Base-by-base conservation (phyloP, 1,284 basidiomycete genomes). In the Malassezia cuniculi region DNA sequence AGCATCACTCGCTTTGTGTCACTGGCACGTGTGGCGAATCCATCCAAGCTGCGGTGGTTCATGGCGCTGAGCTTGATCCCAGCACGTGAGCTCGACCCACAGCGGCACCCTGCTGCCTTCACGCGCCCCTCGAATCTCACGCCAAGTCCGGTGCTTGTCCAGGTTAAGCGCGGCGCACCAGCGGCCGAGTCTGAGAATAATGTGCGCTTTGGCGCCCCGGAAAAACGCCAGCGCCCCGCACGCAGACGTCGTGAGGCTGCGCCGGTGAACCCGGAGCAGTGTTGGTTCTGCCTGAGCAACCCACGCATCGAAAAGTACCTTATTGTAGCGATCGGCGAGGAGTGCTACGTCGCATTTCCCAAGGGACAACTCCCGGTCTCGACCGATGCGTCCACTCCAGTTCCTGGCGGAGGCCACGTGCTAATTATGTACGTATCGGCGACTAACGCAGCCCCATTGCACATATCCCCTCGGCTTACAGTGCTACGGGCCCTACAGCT, bases 271-370 rank as follows among this genome's bases (percentile, higher is more conserved):
- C 63, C 63, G 0, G 34, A 46, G 30, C 54, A 59, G 31, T 66
- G 63, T 40, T 66, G 63, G 63, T 66, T 66, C 50, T 66, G 63
- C 36, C 50, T 66, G 2, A 54, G 51, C 22, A 66, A 66, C 20
- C 59, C 59, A 1, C 18, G 39, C 1, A 46, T 60, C 11, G 50
- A 55, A 18, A 65, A 61, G 34, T 47, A 54, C 33, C 48, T 65
- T 21, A 53, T 66, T 27, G 50, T 63, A 9, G 31, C 45, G 20
- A 52, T 65, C 16, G 54, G 53, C 4, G 29, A 35, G 5, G 57
- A 55, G 19, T 53, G 47, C 25, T 66, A 66, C 38, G 32, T 65
- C 10, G 54, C 54, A 3, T 45, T 63, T 17, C 58, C 63, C 11
- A 62, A 62, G 36, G 63, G 63, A 0, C 49, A 51, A 11, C 50